These are phyloP conservation scores for Aspergillus sp. DNA, from an alignment of 2,329 filamentous ascomycete species.

Conservation along the genomic window DNA sequence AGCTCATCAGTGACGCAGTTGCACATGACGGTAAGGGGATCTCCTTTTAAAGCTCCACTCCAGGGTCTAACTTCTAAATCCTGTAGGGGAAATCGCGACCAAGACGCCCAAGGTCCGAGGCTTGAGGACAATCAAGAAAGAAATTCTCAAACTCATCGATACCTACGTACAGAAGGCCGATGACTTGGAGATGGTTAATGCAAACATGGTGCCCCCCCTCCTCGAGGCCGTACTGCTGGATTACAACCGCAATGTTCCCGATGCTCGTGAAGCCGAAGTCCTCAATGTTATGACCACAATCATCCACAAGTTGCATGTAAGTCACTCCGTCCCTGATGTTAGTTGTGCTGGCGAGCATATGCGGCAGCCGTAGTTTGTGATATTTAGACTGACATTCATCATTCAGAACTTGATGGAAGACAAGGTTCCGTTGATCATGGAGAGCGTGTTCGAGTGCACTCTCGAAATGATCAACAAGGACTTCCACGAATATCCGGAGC, in stretches of 20 bases:
- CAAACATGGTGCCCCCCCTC: conserved; percentile 92
- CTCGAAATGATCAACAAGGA: conserved; percentile 99
- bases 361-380: too few relatives aligned
- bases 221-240: conserved; percentile 91
- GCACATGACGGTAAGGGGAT: conserved; percentile 68
- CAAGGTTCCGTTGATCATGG: conserved; percentile 95
- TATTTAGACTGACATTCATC: background rate
- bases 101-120: conserved; percentile 97
- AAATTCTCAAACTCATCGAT: conserved; percentile 97
- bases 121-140: conserved; percentile 96
- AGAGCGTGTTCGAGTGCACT: conserved; percentile 97
- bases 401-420: conserved; percentile 89
- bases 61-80: background rate
- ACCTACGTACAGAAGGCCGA: conserved; percentile 98
- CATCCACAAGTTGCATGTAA: conserved; percentile 91
- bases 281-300: conserved; percentile 97
- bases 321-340: conserved; percentile 37
- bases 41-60: background rate
- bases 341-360: too few relatives aligned
- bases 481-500: conserved; percentile 97
- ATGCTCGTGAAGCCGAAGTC: conserved; percentile 93
- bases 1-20: conserved; percentile 91
- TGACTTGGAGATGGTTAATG: conserved; percentile 87
- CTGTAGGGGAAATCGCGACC: conserved; percentile 78
- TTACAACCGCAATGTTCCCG: conserved; percentile 95